Conservation (phyloP, 1,139 yeast genomes). For the Saccharomycopsis crataegensis region DNA sequence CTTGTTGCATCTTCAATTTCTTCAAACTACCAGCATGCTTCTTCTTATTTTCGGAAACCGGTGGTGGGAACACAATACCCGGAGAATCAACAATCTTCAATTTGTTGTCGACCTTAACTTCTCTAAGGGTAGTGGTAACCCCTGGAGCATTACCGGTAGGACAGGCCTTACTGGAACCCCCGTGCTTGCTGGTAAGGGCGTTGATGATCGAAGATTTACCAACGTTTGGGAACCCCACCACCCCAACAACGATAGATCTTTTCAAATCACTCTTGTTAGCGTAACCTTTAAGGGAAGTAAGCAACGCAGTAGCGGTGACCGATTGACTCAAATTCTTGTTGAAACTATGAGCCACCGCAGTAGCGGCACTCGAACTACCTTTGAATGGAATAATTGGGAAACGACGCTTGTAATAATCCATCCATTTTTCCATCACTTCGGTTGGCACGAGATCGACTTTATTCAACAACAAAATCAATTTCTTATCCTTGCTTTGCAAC, state of each 20-base stretch:
- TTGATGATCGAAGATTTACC: slow-evolving; percentile 95
- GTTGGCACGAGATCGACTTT: slow-evolving; percentile 91
- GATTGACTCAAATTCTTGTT: slow-evolving; percentile 71
- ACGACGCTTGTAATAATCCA: slow-evolving; percentile 64
- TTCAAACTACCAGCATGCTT: slow-evolving; percentile 27
- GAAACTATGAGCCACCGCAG: slow-evolving; percentile 49
- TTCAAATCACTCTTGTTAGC: slow-evolving; percentile 79
- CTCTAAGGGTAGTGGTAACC: slow-evolving; percentile 85
- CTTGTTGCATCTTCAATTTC: slow-evolving; percentile 54
- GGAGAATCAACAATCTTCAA: slow-evolving; percentile 90
- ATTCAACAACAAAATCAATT: slow-evolving; percentile 77
- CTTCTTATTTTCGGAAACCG: slow-evolving; percentile 30
- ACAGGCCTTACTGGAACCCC: slow-evolving; percentile 36
- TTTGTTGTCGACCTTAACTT: slow-evolving; percentile 86
- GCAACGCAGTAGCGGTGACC: slow-evolving; percentile 64
- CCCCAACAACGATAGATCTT: slow-evolving; percentile 91
- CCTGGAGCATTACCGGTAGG: slow-evolving; percentile 99
- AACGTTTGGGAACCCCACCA: slow-evolving; percentile 91
- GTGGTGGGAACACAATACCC: slow-evolving; percentile 92
- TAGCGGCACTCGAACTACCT: slow-evolving; percentile 41
- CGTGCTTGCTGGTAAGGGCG: slow-evolving; percentile 63
- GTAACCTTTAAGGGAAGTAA: slow-evolving; percentile 79
- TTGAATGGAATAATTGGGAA: slow-evolving; percentile 91
- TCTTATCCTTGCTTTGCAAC: slow-evolving; percentile 63
- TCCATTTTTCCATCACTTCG: slow-evolving; percentile 77